Evolutionary conservation across 176 grass and related monocot genomes (phyloP), one percentile per base, ranked within the genome.

Genomic region (Oropetium thomaeum): DNA sequence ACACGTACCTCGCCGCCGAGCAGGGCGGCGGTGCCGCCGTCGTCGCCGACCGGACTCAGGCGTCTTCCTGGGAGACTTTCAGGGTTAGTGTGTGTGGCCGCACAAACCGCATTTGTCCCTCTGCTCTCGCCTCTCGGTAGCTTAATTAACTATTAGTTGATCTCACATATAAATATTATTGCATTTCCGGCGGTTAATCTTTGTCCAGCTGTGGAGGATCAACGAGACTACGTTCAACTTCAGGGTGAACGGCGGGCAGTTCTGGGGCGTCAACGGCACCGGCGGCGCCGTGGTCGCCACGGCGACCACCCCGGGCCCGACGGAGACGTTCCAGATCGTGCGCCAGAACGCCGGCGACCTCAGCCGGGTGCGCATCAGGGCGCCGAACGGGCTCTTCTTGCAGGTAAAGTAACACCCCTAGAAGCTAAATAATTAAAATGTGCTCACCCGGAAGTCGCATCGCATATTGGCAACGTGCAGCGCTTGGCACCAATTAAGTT

Each of bases 51-150:
- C 82, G 88, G 66, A 44, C 76, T 2, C 13, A 62, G 6, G 85
- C 91, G n/a, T 82, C 75, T 4, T 75, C 60, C 5, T 94, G 88
- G 87, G 91, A 90, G 73, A 94, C 91, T 19, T 93, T 93, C 85
- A 93, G 51, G 78, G 87, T 89, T 10, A 33, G 22, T 37, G n/a
- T n/a, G n/a, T n/a, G n/a, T n/a, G n/a, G n/a, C n/a, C n/a, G n/a
- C n/a, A n/a, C n/a, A n/a, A n/a, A n/a, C n/a, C n/a, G n/a, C n/a
- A n/a, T n/a, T n/a, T n/a, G n/a, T n/a, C n/a, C n/a, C n/a, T n/a
- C n/a, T n/a, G n/a, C n/a, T n/a, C n/a, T n/a, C n/a, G n/a, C n/a
- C n/a, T n/a, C n/a, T n/a, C n/a, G n/a, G n/a, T n/a, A n/a, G n/a
- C n/a, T n/a, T 48, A 48, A 12, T 15, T 48, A 48, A 0, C 2